These are phyloP conservation scores for Phoenix dactylifera DNA, from an alignment of 176 grass and related monocot species.

Conservation along the genomic window DNA sequence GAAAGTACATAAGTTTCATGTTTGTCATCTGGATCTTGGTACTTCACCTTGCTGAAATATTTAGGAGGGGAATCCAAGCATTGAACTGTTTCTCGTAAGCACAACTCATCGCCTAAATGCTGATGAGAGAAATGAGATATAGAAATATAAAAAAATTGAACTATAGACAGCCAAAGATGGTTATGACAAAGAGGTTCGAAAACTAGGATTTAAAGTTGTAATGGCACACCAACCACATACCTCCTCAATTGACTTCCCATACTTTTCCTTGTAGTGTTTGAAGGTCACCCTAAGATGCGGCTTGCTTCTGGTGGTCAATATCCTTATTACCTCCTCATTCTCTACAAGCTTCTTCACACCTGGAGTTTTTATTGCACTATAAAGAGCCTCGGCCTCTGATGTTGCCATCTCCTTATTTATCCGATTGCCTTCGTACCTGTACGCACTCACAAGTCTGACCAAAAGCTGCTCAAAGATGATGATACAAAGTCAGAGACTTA, in stretches of 20 bases:
- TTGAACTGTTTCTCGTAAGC: conserved; percentile 36
- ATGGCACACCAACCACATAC: background rate
- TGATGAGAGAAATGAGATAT: conserved; percentile 4
- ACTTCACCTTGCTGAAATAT: conserved; percentile 65
- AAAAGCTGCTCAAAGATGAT: conserved; percentile 34
- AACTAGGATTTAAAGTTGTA: too few species aligned
- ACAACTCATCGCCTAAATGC: conserved; percentile 31
- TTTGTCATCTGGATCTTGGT: too few species aligned
- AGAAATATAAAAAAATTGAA: background rate
- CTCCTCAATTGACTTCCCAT: conserved; percentile 40
- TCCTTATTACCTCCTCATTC: conserved; percentile 55
- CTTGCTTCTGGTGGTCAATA: conserved; percentile 85
- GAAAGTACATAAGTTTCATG: too few species aligned
- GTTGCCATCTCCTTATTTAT: conserved; percentile 47
- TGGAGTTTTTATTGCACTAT: conserved; percentile 33
- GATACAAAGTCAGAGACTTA: too few species aligned
- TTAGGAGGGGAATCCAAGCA: conserved; percentile 63
- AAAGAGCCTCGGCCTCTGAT: conserved; percentile 61
- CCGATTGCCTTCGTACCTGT: conserved; percentile 62
- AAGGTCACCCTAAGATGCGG: conserved; percentile 49
- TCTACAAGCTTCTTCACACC: conserved; percentile 33
- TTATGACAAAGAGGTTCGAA: too few species aligned
- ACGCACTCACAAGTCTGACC: conserved; percentile 79
- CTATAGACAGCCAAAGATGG: too few species aligned
- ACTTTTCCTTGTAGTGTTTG: conserved; percentile 61